These are phyloP conservation scores for Heliamphora exappendiculata DNA, from an alignment of 148 eudicot genomes.

Conservation along the genomic window DNA sequence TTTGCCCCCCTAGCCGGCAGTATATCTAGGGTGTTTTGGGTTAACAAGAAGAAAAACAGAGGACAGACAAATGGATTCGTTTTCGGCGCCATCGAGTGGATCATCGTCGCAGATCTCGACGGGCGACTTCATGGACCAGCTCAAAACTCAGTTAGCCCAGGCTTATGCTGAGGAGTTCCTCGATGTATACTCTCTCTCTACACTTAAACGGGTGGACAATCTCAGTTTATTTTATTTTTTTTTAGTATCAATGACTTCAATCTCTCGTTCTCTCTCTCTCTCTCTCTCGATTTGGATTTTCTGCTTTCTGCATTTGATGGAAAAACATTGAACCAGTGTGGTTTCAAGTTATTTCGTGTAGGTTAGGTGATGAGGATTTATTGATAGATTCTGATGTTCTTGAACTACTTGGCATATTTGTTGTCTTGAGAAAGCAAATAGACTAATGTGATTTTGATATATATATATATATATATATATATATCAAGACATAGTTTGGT, in stretches of 20 bases:
- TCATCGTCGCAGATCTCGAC: slow-evolving; percentile 31
- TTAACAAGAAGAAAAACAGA: neutral
- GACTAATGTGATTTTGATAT: too few relatives aligned
- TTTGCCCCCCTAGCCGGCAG: too few relatives aligned
- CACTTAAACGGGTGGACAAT: too few relatives aligned
- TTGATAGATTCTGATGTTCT: neutral
- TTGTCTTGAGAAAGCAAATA: neutral
- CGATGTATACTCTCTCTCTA: slow-evolving; percentile 34
- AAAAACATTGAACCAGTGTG: neutral
- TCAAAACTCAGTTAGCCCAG: slow-evolving; percentile 67
- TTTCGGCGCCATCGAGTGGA: slow-evolving; percentile 34
- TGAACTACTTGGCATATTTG: neutral
- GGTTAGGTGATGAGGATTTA: neutral
- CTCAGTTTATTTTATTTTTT: neutral
- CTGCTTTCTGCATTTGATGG: neutral
- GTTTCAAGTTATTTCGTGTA: neutral
- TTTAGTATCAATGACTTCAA: neutral
- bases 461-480: too few relatives aligned
- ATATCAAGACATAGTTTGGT: too few relatives aligned
- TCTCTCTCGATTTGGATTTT: neutral
- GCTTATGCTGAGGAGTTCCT: slow-evolving; percentile 74
- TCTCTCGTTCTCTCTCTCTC: neutral
- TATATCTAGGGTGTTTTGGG: too few relatives aligned
- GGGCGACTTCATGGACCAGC: slow-evolving; percentile 47
- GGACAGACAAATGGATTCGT: slow-evolving; percentile 29